phyloP scores from a whole-genome alignment of 2,329 filamentous ascomycete genomes.

The Grosmannia serpens region DNA sequence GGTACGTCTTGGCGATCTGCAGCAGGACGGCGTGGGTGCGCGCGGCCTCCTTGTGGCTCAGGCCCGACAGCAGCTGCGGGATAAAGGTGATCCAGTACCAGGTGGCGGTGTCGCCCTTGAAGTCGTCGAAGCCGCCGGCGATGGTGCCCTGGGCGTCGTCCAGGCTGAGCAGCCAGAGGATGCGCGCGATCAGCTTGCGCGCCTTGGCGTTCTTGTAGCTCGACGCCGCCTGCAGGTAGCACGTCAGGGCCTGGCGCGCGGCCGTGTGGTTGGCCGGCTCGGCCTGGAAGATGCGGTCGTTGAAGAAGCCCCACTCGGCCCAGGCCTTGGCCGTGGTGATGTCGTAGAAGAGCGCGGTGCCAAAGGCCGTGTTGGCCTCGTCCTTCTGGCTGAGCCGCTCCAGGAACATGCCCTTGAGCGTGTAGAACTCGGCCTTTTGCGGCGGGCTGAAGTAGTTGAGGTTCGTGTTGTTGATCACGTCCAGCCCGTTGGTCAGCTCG shows the following conservation, averaged over 20 bases:
- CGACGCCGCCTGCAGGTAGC: slow-evolving; percentile 89
- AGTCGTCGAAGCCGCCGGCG: slow-evolving; percentile 80
- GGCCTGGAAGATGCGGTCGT: slow-evolving; percentile 90
- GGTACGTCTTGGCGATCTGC: slow-evolving; percentile 91
- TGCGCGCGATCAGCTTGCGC: slow-evolving; percentile 81
- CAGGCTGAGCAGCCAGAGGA: slow-evolving; percentile 89
- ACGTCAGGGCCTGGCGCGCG: slow-evolving; percentile 85
- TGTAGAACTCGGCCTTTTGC: slow-evolving; percentile 98
- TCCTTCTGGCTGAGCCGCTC: slow-evolving; percentile 85
- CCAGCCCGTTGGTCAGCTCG: slow-evolving; percentile 82
- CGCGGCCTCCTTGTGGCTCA: slow-evolving; percentile 82
- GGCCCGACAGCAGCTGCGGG: slow-evolving; percentile 82
- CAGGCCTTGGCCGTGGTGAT: slow-evolving; percentile 92
- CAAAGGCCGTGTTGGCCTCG: slow-evolving; percentile 88
- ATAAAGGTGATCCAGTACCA: slow-evolving; percentile 99
- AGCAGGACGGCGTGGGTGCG: slow-evolving; percentile 77
- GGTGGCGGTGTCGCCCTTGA: slow-evolving; percentile 91
- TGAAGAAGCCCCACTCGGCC: slow-evolving; percentile 99
- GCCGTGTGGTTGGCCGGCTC: slow-evolving; percentile 71
- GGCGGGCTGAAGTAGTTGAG: slow-evolving; percentile 93
- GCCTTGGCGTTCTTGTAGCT: slow-evolving; percentile 97
- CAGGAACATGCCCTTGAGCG: slow-evolving; percentile 97
- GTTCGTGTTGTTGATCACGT: slow-evolving; percentile 99
- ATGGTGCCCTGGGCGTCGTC: slow-evolving; percentile 80
- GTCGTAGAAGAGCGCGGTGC: slow-evolving; percentile 90